Percentiles rank a stretch among this genome's conserved stretches.
These are phyloP conservation scores for Orbilia javanica DNA, from an alignment of 2,329 filamentous ascomycete species.

Conservation along the genomic window DNA sequence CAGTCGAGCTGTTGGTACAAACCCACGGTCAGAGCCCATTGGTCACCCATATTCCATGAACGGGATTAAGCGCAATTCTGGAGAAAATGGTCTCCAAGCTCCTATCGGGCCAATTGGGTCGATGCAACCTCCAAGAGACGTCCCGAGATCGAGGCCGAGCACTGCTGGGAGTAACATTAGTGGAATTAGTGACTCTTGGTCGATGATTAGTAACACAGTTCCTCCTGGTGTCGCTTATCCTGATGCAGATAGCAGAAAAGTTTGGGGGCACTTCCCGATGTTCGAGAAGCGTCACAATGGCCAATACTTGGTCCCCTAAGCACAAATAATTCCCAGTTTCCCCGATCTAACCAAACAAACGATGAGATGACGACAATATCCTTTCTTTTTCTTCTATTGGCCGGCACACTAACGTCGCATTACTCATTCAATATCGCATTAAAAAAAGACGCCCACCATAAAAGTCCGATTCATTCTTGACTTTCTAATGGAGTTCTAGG, in stretches of 20 bases:
- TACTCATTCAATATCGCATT: constrained; percentile 27
- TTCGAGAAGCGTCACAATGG: constrained; percentile 55
- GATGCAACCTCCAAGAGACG: constrained; percentile 49
- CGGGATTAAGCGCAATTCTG: constrained; percentile 50
- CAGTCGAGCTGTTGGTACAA: constrained; percentile 51
- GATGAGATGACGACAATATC: constrained; percentile 28
- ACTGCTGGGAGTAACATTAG: constrained; percentile 55
- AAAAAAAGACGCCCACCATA: constrained; percentile 43
- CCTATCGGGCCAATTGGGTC: constrained; percentile 48
- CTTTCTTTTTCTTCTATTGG: neutral
- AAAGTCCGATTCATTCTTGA: constrained; percentile 58
- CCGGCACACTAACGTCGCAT: constrained; percentile 21
- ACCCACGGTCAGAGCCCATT: constrained; percentile 49
- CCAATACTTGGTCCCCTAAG: constrained; percentile 50
- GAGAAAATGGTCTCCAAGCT: constrained; percentile 36
- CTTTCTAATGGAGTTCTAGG: constrained; percentile 53
- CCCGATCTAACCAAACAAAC: neutral
- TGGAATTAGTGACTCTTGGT: constrained; percentile 56
- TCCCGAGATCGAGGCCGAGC: constrained; percentile 50
- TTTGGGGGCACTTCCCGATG: constrained; percentile 54
- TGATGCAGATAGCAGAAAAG: constrained; percentile 49
- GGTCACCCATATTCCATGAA: constrained; percentile 53
- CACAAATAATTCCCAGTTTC: neutral
- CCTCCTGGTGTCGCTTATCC: constrained; percentile 51
- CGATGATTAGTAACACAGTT: constrained; percentile 56